Evolutionary conservation across 106 monocot genomes (phyloP), one percentile per base, ranked within the genome.

Genomic region (Triglochin maritima): DNA sequence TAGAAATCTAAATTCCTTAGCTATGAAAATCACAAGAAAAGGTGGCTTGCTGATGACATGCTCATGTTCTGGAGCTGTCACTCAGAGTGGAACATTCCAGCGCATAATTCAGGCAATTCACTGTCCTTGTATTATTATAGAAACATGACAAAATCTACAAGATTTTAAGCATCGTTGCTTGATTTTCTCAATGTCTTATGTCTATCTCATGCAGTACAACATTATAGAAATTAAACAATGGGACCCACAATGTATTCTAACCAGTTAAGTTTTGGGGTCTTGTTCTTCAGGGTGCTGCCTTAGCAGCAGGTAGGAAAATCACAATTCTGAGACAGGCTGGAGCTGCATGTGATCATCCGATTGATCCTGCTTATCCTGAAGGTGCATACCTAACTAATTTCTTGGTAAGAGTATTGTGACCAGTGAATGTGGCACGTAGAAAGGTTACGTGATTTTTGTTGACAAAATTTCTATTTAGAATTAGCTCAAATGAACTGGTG

Each of bases 1-100:
- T 62, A 81, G 87, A 79, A 96, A 71, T 67, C 69, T 91, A 56
- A 96, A 96, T 66, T 83, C 90, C 41, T 73, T 96, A 57, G 95
- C 95, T 43, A 90, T 96, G 87, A 80, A 84, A 84, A 81, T 96
- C 54, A 86, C 80, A 55, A 87, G 64, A 76, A 79, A 65, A 54
- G 95, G 95, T 44, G 95, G 95, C 3, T 78, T 96, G 5, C 84
- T 96, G 2, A 96, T 96, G 90, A 96, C 95, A 43, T 90, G 95
- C 66, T 96, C 95, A 4, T 96, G 95, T 66, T 96, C 95, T 59
- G 91, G 95, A 69, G 95, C 90, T 61, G 82, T 96, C 83, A 88
- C 90, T 65, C 95, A 96, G 78, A 96, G 90, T 69, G 86, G 90
- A 56, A 79, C 67, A 1, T 95, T 95, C 65, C 56, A 87, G 48